Evolutionary conservation across 306 rosid species (phyloP).

Genomic region (Rubus parviflorus): DNA sequence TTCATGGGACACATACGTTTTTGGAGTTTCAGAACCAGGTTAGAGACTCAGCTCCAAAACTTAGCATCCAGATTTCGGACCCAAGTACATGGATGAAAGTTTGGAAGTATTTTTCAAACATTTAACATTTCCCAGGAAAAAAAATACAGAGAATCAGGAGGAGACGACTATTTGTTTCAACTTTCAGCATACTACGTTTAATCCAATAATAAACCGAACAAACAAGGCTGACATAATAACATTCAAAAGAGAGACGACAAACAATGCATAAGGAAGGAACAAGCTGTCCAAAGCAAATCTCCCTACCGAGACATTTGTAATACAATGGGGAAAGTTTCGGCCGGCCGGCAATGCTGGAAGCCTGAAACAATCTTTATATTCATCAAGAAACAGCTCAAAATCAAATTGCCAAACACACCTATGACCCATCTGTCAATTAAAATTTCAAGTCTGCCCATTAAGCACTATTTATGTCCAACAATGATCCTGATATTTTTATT

Average conservation of each 20-base stretch:
- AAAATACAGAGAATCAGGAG: not conserved
- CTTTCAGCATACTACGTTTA: not conserved
- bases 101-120: not conserved
- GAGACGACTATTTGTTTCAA: not conserved
- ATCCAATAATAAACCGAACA: not conserved
- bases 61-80: not conserved
- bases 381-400: not conserved
- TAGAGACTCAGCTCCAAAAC: not conserved
- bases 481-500: no score
- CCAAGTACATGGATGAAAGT: not conserved
- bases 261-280: not conserved
- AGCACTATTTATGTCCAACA: no score
- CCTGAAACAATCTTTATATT: conserved; percentile 3
- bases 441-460: no score
- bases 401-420: no score
- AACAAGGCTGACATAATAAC: not conserved
- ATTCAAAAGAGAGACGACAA: not conserved
- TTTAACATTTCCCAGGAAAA: not conserved
- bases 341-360: conserved; percentile 47
- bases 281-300: conserved; percentile 11
- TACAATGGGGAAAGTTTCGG: conserved; percentile 35
- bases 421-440: no score
- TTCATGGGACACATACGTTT: not conserved
- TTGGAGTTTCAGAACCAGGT: not conserved
- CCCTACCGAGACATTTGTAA: not conserved